Base-by-base conservation (phyloP, 306 rosid species). In the Vicia faba region DNA sequence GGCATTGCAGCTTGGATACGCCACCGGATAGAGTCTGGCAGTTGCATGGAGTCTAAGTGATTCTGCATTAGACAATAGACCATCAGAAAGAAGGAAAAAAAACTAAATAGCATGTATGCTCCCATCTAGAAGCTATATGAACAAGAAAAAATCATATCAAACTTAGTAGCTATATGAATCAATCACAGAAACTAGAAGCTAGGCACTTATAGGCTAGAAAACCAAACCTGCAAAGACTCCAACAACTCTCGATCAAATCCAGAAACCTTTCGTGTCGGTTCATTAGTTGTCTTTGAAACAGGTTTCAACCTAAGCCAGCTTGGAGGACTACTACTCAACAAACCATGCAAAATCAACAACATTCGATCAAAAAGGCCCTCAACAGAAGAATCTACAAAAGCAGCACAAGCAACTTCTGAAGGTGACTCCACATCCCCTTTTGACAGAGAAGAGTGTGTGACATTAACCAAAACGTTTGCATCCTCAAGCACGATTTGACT, bases 1-100 rank as follows among this genome's bases (percentile, higher is more conserved):
- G 98, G 96, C 95, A 92, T 92, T 61, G 95, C 93, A 72, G 96
- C 88, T 80, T 92, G 98, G 71, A 92, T 92, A 33, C 92, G 89
- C 87, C 84, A 78, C 69, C 98, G 83, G 61, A 92, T 76, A 25
- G 79, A 61, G 66, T 92, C 98, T 38, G 98, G 95, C 46, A 92
- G 86, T 81, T 84, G 91, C 91, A 86, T 84, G 11, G 75, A 64
- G 77, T 87, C 84, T 16, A 92, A 80, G 63, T 87, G 89, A 71
- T 77, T 87, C 98, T 92, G 88, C 80, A 80, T 58, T 18, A 68
- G 15, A 74, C 15, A 58, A 41, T 8, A 19, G 66, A 68, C 28
- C 28, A 15, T 48, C 13, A 85, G 79, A 64, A 59, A 51, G 29
- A 20, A 15, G 7, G 20, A 2, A 45, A 46, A 26, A 54, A 12